A percentile compares a stretch with the other conserved stretches of the same genome.
Evolutionary conservation across 2,329 filamentous ascomycete species (phyloP).

Genomic region (Eutypa lata): DNA sequence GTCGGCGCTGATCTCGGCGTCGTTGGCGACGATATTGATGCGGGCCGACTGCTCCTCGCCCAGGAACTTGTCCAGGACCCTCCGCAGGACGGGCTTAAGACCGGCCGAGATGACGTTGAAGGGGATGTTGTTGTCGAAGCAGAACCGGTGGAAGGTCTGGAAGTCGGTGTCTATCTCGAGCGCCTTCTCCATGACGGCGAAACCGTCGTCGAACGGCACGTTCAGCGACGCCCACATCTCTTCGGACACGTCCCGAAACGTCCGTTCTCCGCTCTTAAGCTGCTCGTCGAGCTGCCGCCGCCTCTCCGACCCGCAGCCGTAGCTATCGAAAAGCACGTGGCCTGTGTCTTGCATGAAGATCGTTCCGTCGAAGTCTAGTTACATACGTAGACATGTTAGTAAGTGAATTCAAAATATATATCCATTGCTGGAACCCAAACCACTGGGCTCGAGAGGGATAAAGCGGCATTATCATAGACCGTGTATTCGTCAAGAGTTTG

Average conservation of each 20-base stretch:
- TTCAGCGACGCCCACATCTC: slow-evolving; percentile 69
- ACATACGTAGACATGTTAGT: too few relatives aligned
- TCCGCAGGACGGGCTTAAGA: slow-evolving; percentile 59
- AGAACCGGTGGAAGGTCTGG: slow-evolving; percentile 62
- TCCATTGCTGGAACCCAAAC: too few relatives aligned
- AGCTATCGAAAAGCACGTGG: slow-evolving; percentile 64
- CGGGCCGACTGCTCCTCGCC: slow-evolving; percentile 56
- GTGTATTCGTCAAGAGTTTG: too few relatives aligned
- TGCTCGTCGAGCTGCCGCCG: slow-evolving; percentile 59
- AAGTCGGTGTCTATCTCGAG: slow-evolving; percentile 65
- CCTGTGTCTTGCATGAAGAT: slow-evolving; percentile 72
- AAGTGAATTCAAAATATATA: too few relatives aligned
- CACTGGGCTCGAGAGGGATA: too few relatives aligned
- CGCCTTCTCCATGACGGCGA: slow-evolving; percentile 59
- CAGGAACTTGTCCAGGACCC: slow-evolving; percentile 62
- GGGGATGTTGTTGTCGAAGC: slow-evolving; percentile 58
- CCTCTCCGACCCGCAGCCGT: slow-evolving; percentile 57
- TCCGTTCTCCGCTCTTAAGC: slow-evolving; percentile 62
- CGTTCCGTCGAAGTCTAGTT: slow-evolving; percentile 66
- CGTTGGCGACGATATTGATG: slow-evolving; percentile 68
- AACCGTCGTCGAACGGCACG: slow-evolving; percentile 66
- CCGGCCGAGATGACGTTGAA: slow-evolving; percentile 70
- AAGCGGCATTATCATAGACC: too few relatives aligned
- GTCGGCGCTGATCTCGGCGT: slow-evolving; percentile 56
- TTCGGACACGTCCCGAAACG: slow-evolving; percentile 67